Evolutionary conservation across 2,329 filamentous ascomycete genomes (phyloP), one percentile per base, ranked within the genome.

Genomic region (Cladophialophora immunda): DNA sequence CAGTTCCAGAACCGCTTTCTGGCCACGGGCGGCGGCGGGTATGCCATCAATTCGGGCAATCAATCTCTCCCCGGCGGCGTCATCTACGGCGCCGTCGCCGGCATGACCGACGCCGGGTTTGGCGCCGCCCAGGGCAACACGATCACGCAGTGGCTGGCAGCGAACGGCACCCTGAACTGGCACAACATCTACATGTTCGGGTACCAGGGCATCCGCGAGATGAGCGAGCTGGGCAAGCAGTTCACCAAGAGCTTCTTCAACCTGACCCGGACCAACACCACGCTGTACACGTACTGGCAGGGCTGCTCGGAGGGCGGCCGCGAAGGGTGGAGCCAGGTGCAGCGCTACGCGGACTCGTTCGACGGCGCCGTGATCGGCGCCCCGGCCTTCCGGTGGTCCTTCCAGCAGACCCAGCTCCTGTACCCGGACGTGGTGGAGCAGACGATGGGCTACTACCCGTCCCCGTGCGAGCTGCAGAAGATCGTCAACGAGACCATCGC

Each of bases 301-400:
- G 84, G 83, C 2, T 87, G 85, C 74, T 86, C 83, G 13, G 84
- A 86, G 59, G 84, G 84, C 22, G 85, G 83, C 0, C 79, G 84
- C 50, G 81, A 86, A 74, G 84, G 82, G n/a, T 81, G 81, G 80
- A 80, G 77, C 64, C 84, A 86, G 73, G 76, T 84, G 1, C 84
- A 87, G 73, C 81, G 83, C 17, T 86, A 80, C 70, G 56, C 3
- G 4, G 81, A 81, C 8, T 79, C 82, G 56, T 84, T 79, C 65
- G 83, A 85, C 60, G 82, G 83, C 27, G 81, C 76, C 9, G 75
- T 82, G 47, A 76, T 77, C 1, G 83, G 82, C 55, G 82, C 83
- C 0, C 82, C 82, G 1, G 82, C 82, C 19, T 82, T 83, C 73
- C 78, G 80, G 17, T 81, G 77, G 65, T 77, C 73, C 4, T 77